Percentiles rank a stretch among this genome's conserved stretches.
Conservation (phyloP, 345 rosid species). For the Eucalyptus regnans region DNA sequence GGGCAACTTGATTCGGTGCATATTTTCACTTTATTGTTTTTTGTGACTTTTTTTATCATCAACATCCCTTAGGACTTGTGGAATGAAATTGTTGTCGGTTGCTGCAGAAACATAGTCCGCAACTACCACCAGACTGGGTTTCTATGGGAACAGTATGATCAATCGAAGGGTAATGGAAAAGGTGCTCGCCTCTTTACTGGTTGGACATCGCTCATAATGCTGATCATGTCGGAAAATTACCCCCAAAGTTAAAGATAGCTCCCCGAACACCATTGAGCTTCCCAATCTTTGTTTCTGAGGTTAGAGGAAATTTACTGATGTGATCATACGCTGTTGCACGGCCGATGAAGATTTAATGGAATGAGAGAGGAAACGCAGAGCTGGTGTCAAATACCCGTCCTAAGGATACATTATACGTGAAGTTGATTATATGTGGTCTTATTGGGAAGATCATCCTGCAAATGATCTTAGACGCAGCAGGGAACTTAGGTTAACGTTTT, state of each 20-base stretch:
- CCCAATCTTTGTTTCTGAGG: neutral
- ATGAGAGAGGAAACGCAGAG: neutral
- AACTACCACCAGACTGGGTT: constrained; percentile 73
- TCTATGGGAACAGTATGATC: constrained; percentile 92
- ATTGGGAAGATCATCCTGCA: neutral
- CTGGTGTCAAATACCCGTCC: neutral
- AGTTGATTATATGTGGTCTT: neutral
- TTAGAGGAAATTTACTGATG: neutral
- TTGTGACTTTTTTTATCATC: neutral
- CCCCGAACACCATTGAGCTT: neutral
- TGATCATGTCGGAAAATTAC: constrained; percentile 69
- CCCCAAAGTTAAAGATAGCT: neutral
- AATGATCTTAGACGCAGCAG: neutral
- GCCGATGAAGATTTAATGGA: neutral
- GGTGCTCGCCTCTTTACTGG: constrained; percentile 75
- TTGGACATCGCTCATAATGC: constrained; percentile 71
- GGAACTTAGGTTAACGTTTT: neutral
- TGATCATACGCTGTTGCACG: neutral
- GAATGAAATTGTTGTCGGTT: neutral
- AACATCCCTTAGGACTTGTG: neutral
- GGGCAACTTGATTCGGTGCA: constrained; percentile 60
- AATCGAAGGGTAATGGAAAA: constrained; percentile 62
- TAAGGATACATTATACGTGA: neutral
- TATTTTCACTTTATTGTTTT: neutral
- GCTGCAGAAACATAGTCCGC: constrained; percentile 59